Conservation (phyloP, 139 green algal species). For the Penium margaritaceum region DNA sequence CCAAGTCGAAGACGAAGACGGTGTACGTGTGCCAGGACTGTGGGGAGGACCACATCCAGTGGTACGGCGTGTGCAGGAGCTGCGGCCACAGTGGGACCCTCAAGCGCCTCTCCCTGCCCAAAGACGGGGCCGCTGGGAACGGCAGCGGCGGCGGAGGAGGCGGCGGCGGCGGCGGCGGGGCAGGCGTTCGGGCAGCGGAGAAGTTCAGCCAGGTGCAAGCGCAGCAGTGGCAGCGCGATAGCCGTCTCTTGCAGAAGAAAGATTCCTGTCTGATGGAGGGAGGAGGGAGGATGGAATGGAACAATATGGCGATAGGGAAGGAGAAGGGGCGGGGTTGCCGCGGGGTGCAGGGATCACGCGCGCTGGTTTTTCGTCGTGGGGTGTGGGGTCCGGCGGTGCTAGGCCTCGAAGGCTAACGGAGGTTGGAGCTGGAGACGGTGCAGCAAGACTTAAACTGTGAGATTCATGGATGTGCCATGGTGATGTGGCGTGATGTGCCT, state of each 20-base stretch:
- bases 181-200: not conserved
- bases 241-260: not conserved
- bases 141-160: not conserved
- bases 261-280: not conserved
- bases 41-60: slow-evolving; percentile 53
- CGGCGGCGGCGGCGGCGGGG: slow-evolving; percentile 23
- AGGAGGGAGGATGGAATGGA: slow-evolving; percentile 9
- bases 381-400: too few relatives aligned
- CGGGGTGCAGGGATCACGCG: too few relatives aligned
- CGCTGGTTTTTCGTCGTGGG: too few relatives aligned
- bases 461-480: too few relatives aligned
- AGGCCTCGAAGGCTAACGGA: too few relatives aligned
- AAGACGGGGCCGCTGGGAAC: not conserved
- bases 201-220: too few relatives aligned
- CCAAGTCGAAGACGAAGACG: not conserved
- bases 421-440: too few relatives aligned
- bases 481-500: too few relatives aligned
- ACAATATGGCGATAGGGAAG: slow-evolving; percentile 8
- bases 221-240: too few relatives aligned
- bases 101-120: slow-evolving; percentile 20
- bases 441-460: too few relatives aligned
- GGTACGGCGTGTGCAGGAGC: slow-evolving; percentile 56
- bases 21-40: slow-evolving; percentile 57
- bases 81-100: slow-evolving; percentile 57
- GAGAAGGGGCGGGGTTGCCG: too few relatives aligned